These are phyloP conservation scores for Carex sylvatica DNA, from an alignment of 202 grass and related monocot genomes.

Conservation along the genomic window DNA sequence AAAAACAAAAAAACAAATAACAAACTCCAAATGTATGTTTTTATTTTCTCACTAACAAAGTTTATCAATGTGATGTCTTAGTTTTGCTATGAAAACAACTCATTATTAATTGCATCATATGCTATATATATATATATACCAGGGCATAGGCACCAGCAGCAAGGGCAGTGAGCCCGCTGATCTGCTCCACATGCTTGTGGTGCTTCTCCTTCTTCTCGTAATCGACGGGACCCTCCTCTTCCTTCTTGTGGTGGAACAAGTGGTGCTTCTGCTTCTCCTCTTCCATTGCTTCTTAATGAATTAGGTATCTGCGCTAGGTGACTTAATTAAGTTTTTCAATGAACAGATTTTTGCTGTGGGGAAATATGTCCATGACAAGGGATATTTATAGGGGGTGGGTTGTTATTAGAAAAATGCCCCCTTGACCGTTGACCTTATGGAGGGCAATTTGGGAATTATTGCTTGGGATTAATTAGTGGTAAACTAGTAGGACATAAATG, in stretches of 20 bases:
- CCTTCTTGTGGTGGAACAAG: slow-evolving; percentile 51
- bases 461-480: neutral
- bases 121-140: slow-evolving; percentile 17
- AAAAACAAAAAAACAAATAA: too few species aligned
- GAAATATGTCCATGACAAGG: neutral
- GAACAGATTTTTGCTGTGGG: neutral
- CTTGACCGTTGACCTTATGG: neutral
- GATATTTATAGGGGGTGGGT: neutral
- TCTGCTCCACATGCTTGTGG: slow-evolving; percentile 59
- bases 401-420: neutral
- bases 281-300: slow-evolving; percentile 13
- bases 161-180: slow-evolving; percentile 38
- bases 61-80: neutral
- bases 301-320: neutral
- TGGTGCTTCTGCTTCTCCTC: slow-evolving; percentile 52
- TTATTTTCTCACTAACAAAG: neutral
- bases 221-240: slow-evolving; percentile 38
- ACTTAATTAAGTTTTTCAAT: neutral
- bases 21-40: too few species aligned
- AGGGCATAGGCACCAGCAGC: slow-evolving; percentile 54
- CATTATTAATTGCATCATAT: neutral
- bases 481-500: too few species aligned
- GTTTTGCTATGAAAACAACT: neutral
- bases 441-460: neutral
- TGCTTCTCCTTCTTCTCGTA: slow-evolving; percentile 67